These are phyloP conservation scores for Suillus alpinus DNA, from an alignment of 768 basidiomycete genomes.

Conservation along the genomic window DNA sequence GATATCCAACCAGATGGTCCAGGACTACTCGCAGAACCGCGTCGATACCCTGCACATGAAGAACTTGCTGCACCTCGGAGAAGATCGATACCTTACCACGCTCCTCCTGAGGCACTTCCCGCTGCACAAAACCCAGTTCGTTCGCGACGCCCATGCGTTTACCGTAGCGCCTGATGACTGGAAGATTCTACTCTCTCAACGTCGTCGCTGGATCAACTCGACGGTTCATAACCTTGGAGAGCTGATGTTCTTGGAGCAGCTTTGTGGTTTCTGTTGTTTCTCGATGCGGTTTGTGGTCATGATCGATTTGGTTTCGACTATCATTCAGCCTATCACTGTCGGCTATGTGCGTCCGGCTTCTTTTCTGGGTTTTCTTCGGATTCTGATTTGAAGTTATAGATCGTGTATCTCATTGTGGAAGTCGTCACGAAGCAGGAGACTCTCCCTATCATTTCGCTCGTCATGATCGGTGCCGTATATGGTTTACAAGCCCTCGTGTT, in stretches of 20 bases:
- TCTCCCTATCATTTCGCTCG: conserved; percentile 78
- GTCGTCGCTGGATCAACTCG: conserved; percentile 99
- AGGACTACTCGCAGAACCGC: conserved; percentile 93
- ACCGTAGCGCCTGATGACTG: conserved; percentile 97
- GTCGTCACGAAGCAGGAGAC: conserved; percentile 62
- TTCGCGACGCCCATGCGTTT: conserved; percentile 89
- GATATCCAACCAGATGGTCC: conserved; percentile 85
- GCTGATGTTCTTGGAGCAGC: conserved; percentile 84
- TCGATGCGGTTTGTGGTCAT: conserved; percentile 99
- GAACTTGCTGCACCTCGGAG: conserved; percentile 95
- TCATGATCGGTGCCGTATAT: conserved; percentile 94
- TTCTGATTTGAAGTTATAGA: conserved; percentile 40
- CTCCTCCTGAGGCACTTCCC: conserved; percentile 95
- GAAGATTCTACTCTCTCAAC: conserved; percentile 90
- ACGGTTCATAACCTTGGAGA: conserved; percentile 97
- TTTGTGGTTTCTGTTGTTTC: conserved; percentile 98
- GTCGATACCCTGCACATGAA: conserved; percentile 99
- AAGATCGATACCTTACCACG: conserved; percentile 98
- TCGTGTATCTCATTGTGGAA: conserved; percentile 84
- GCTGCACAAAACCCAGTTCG: conserved; percentile 90
- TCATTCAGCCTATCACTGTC: conserved; percentile 83
- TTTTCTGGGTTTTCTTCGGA: neutral
- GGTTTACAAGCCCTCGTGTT: conserved; percentile 93
- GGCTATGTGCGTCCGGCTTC: conserved; percentile 66
- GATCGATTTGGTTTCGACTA: conserved; percentile 88